Evolutionary conservation across 148 eudicot species (phyloP), one percentile per base, ranked within the genome.

Genomic region (Cornus florida): DNA sequence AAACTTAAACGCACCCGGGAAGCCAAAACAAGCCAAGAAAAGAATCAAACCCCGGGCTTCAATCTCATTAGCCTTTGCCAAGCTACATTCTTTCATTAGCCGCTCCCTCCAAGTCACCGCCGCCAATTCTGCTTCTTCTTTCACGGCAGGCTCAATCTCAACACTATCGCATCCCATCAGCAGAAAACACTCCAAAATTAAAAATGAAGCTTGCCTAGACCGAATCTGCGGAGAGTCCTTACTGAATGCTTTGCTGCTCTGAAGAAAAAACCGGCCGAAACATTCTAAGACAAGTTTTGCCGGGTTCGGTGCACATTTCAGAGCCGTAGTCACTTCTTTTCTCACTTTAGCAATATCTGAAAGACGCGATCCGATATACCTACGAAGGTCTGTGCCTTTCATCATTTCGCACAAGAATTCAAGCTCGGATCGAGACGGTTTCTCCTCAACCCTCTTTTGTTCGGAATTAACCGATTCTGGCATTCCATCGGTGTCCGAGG

Each of bases 41-140:
- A 88, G 71, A 20, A 88, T 75, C 84, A 88, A 80, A 41, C 91
- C 91, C 32, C 91, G 39, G 20, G 84, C 86, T 73, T 88, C 91
- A 9, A 72, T 46, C 82, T 75, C 77, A 43, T 60, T 41, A 68
- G 87, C 84, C 64, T 72, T 74, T 1, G 35, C 53, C 83, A 85
- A 23, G n/a, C 91, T 87, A 38, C 91, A 89, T 80, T 90, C 93
- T 59, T 1, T 28, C 11, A 82, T 35, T 43, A 90, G 73, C 75
- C 93, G 77, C 60, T 74, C 86, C 78, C 77, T 80, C 93, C 93
- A 90, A 7, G 78, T 77, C 24, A 80, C 20, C 7, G 93, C 91
- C 1, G 82, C 83, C 24, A 12, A 5, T 19, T 80, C 69, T 0
- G 91, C 89, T 68, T 88, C 87, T 78, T 77, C 75, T 59, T 60